Evolutionary conservation across 2,329 filamentous ascomycete species (phyloP).

Genomic region (Venturia oleaginea): DNA sequence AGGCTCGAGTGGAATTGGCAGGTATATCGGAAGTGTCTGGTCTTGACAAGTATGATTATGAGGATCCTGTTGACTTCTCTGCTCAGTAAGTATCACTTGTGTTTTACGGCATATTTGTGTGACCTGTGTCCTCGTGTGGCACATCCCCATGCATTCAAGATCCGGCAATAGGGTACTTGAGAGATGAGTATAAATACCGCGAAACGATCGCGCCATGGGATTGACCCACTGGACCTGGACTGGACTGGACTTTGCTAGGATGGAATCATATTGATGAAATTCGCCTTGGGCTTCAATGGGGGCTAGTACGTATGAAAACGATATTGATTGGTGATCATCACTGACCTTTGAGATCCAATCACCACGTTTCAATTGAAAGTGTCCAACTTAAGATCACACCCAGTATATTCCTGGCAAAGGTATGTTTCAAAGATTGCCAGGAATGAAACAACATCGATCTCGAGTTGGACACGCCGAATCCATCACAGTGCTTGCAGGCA

Average conservation of each 20-base stretch:
- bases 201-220: background rate
- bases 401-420: background rate
- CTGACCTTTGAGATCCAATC: background rate
- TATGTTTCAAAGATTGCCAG: background rate
- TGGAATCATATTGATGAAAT: background rate
- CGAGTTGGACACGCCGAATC: background rate
- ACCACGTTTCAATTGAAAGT: background rate
- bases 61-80: background rate
- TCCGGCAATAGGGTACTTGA: background rate
- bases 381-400: background rate
- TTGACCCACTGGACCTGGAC: background rate
- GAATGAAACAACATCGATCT: background rate
- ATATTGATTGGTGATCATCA: background rate
- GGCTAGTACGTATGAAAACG: background rate
- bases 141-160: background rate
- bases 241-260: background rate
- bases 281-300: background rate
- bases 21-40: slow-evolving; percentile 5
- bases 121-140: slow-evolving; percentile 4
- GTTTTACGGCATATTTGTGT: background rate
- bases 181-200: background rate
- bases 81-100: slow-evolving; percentile 1
- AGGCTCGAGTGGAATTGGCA: slow-evolving; percentile 18
- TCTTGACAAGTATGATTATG: background rate
- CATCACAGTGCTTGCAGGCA: background rate